Conservation (phyloP, 495 filamentous ascomycete genomes). For the Penicillium silybi region DNA sequence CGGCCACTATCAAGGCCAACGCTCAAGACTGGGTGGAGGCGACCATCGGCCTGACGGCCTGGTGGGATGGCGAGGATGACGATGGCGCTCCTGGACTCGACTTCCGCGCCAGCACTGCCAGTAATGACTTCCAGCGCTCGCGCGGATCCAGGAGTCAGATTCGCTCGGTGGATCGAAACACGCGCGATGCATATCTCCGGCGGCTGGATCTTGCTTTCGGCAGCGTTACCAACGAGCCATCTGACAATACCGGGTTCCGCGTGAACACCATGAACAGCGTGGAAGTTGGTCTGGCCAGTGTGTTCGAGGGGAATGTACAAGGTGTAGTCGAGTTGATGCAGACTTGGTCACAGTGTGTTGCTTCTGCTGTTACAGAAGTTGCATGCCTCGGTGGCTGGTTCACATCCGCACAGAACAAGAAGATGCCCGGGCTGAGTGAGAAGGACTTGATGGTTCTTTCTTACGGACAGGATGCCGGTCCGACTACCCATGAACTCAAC, state of each 20-base stretch:
- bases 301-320: constrained; percentile 73
- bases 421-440: constrained; percentile 46
- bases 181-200: constrained; percentile 48
- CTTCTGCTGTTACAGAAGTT: constrained; percentile 74
- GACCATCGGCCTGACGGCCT: constrained; percentile 70
- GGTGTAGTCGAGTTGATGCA: constrained; percentile 68
- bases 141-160: constrained; percentile 18
- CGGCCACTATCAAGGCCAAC: constrained; percentile 61
- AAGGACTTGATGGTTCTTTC: constrained; percentile 61
- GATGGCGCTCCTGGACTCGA: constrained; percentile 19
- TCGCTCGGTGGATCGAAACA: constrained; percentile 39
- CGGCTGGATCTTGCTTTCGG: constrained; percentile 50
- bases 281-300: constrained; percentile 74
- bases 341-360: constrained; percentile 71
- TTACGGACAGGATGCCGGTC: constrained; percentile 38
- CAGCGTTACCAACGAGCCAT: constrained; percentile 41
- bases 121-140: constrained; percentile 25
- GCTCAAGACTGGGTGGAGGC: constrained; percentile 87
- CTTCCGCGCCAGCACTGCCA: constrained; percentile 23
- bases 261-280: constrained; percentile 67
- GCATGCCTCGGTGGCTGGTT: constrained; percentile 75
- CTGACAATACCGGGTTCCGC: constrained; percentile 51
- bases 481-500: constrained; percentile 19
- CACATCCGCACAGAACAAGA: constrained; percentile 20
- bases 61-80: constrained; percentile 81